Evolutionary conservation across 345 rosid genomes (phyloP).

Genomic region (Isatis tinctoria): DNA sequence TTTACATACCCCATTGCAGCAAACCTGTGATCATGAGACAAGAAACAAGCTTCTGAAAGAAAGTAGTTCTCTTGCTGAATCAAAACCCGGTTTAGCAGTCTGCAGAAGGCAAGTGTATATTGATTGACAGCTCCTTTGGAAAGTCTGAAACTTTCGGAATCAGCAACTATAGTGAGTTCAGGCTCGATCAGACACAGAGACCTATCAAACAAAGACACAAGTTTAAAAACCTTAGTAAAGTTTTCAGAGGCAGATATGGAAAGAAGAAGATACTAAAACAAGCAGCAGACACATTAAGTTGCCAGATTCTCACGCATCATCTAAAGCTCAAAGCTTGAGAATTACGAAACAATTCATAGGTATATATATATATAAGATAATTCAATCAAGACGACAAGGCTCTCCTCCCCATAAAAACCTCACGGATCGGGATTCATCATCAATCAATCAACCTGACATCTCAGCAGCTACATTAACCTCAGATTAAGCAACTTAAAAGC

Average conservation of each 20-base stretch:
- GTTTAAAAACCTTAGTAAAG: neutral
- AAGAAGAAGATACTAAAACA: conserved; percentile 9
- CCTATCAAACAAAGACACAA: conserved; percentile 15
- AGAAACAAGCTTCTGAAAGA: conserved; percentile 1
- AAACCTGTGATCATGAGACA: conserved; percentile 29
- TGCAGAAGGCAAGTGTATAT: neutral
- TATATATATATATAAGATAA: neutral
- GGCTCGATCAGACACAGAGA: neutral
- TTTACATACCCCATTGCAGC: conserved; percentile 58
- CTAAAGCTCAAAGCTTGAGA: conserved; percentile 10
- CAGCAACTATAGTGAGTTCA: conserved; percentile 13
- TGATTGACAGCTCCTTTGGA: conserved; percentile 1
- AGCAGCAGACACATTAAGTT: conserved; percentile 1
- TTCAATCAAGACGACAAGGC: neutral
- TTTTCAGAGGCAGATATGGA: neutral
- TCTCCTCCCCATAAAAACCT: conserved; percentile 13
- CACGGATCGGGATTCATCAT: neutral
- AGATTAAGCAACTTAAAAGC: conserved; percentile 8
- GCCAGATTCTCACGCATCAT: conserved; percentile 33
- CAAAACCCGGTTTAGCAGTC: neutral
- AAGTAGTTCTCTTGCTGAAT: neutral
- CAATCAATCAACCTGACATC: conserved; percentile 15
- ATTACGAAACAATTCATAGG: neutral
- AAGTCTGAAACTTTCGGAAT: conserved; percentile 6
- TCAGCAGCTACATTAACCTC: conserved; percentile 24